phyloP scores from a whole-genome alignment of 2,329 filamentous ascomycete species.

The Neospermospora avenae region DNA sequence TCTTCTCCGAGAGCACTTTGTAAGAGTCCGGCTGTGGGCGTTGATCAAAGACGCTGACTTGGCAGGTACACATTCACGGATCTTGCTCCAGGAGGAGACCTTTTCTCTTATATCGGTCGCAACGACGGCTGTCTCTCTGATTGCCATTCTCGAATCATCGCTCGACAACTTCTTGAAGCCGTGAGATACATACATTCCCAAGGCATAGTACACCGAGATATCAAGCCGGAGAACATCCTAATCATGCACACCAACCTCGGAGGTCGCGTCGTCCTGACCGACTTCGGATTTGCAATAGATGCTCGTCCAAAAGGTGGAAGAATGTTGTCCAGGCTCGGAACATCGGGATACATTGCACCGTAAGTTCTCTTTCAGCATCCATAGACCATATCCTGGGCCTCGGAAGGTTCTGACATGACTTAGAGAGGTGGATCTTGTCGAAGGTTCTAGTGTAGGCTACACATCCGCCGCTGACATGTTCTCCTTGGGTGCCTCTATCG shows the following conservation, averaged over 20 bases:
- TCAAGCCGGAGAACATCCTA: constrained; percentile 36
- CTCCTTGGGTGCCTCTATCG: constrained; percentile 33
- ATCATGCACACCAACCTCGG: constrained; percentile 32
- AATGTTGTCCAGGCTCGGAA: constrained; percentile 32
- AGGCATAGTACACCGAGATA: constrained; percentile 32
- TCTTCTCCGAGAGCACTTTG: constrained; percentile 46
- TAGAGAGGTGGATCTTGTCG: constrained; percentile 25
- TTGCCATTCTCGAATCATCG: constrained; percentile 28
- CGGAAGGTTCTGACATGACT: not conserved
- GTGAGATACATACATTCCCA: constrained; percentile 32
- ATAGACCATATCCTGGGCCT: not conserved
- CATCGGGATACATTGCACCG: constrained; percentile 33
- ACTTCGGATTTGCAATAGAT: constrained; percentile 34
- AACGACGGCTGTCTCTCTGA: constrained; percentile 27
- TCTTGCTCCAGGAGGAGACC: constrained; percentile 47
- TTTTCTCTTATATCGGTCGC: constrained; percentile 32
- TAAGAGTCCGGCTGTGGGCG: constrained; percentile 32
- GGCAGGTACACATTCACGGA: constrained; percentile 54
- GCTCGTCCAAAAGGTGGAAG: constrained; percentile 20
- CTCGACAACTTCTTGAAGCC: constrained; percentile 33
- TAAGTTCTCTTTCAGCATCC: constrained; percentile 19
- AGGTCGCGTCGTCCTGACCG: constrained; percentile 33
- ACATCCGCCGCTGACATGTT: constrained; percentile 34
- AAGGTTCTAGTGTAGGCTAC: constrained; percentile 22
- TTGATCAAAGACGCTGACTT: not conserved